A percentile compares a stretch with the other conserved stretches of the same genome.
These are phyloP conservation scores for Pseudopyricularia javanii DNA, from an alignment of 2,329 filamentous ascomycete genomes.

Conservation along the genomic window DNA sequence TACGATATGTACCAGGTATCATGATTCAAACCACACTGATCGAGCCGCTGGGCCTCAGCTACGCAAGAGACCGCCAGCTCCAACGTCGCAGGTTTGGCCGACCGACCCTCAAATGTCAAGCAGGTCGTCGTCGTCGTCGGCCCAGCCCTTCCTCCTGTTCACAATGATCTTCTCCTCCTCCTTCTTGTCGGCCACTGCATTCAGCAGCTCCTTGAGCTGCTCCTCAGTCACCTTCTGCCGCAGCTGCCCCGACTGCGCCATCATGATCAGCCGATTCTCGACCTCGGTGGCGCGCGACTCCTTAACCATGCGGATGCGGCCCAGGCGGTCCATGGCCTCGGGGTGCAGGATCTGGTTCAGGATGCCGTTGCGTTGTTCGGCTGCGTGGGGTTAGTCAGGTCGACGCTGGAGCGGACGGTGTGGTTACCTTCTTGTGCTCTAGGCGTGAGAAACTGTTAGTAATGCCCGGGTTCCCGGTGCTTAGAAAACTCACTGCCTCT, in stretches of 20 bases:
- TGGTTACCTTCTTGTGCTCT: conserved; percentile 36
- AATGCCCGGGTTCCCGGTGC: not conserved
- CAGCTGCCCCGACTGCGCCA: conserved; percentile 80
- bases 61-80: no score
- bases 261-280: conserved; percentile 84
- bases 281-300: conserved; percentile 80
- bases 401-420: no score
- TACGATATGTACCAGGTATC: no score
- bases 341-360: conserved; percentile 90
- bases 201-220: conserved; percentile 85
- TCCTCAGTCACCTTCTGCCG: conserved; percentile 79
- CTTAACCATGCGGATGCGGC: conserved; percentile 91
- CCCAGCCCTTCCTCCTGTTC: conserved; percentile 67
- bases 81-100: conserved; percentile 38
- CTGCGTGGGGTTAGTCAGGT: no score
- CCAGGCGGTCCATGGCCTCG: conserved; percentile 83
- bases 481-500: conserved; percentile 43
- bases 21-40: no score
- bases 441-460: not conserved
- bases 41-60: no score
- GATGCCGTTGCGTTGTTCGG: conserved; percentile 63
- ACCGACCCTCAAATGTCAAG: conserved; percentile 24
- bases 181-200: conserved; percentile 68
- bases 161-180: conserved; percentile 81
- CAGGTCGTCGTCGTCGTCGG: conserved; percentile 73